These are phyloP conservation scores for Kluyveromyces starmeri DNA, from an alignment of 805 yeast genomes.

Conservation along the genomic window DNA sequence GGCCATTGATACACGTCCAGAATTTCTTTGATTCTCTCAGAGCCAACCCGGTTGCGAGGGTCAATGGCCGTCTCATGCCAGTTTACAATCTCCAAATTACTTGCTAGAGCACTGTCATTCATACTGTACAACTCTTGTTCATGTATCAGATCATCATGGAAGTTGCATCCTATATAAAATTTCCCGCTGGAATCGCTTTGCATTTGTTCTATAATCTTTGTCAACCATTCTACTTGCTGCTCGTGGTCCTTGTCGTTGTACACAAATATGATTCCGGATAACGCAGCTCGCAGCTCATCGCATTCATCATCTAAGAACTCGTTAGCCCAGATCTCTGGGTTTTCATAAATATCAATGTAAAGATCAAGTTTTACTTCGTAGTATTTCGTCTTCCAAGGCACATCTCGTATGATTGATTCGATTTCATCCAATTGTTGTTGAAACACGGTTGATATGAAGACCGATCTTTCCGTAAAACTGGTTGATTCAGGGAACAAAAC, in stretches of 20 bases:
- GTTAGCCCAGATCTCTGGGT: slow-evolving; percentile 28
- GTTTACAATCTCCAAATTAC: slow-evolving; percentile 36
- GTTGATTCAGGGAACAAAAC: neutral
- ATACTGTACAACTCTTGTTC: neutral
- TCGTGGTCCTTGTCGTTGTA: slow-evolving; percentile 8
- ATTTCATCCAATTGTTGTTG: neutral
- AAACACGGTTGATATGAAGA: slow-evolving; percentile 3
- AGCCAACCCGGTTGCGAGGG: slow-evolving; percentile 31
- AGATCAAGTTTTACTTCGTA: slow-evolving; percentile 23
- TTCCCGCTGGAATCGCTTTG: neutral
- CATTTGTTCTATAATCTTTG: slow-evolving; percentile 1
- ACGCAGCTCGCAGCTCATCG: slow-evolving; percentile 33
- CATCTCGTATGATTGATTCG: slow-evolving; percentile 13
- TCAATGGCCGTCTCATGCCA: slow-evolving; percentile 15
- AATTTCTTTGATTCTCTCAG: slow-evolving; percentile 36
- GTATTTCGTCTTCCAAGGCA: slow-evolving; percentile 27
- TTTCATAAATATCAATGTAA: slow-evolving; percentile 23
- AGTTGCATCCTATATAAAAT: slow-evolving; percentile 1
- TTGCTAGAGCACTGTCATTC: slow-evolving; percentile 7
- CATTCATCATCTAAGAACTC: slow-evolving; percentile 33
- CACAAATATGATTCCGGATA: slow-evolving; percentile 39
- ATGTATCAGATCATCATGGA: neutral
- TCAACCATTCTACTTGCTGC: neutral
- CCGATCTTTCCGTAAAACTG: neutral
- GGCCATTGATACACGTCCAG: slow-evolving; percentile 44